Conservation (phyloP, 2,329 filamentous ascomycete genomes). For the Penicillium occitanis region DNA sequence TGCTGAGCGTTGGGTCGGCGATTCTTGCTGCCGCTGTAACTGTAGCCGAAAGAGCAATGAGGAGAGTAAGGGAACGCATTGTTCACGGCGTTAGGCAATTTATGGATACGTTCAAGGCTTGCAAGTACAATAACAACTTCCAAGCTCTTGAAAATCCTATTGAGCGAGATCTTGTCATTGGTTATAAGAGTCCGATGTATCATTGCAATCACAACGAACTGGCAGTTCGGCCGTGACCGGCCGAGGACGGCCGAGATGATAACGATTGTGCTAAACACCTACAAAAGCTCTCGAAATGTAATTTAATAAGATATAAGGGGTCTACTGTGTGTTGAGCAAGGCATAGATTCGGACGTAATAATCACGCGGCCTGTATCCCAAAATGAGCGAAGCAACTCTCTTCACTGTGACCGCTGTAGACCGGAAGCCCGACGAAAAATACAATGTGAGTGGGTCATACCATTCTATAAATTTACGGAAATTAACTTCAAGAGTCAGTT, state of each 20-base stretch:
- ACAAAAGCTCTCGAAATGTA: neutral
- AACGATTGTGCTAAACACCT: neutral
- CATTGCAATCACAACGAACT: neutral
- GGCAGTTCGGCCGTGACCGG: neutral
- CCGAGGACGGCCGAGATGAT: neutral
- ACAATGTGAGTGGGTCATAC: constrained; percentile 5
- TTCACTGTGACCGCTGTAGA: constrained; percentile 4
- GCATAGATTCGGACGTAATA: neutral
- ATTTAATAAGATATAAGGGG: neutral
- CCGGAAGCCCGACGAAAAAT: constrained; percentile 11
- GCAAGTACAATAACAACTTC: neutral
- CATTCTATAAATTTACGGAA: neutral
- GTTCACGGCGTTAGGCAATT: neutral
- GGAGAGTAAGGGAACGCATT: neutral
- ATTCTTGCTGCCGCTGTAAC: neutral
- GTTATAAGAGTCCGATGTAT: neutral
- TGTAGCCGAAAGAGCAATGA: neutral
- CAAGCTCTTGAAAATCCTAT: neutral
- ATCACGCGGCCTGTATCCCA: neutral
- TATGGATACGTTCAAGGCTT: neutral
- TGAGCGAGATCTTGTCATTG: neutral
- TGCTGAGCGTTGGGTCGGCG: neutral
- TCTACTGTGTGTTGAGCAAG: neutral
- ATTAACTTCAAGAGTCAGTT: constrained; percentile 10
- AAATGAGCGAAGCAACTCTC: constrained; percentile 11